A percentile compares a stretch with the other conserved stretches of the same genome.
Evolutionary conservation across 1,284 basidiomycete genomes (phyloP).

Genomic region (Naganishia sp.): DNA sequence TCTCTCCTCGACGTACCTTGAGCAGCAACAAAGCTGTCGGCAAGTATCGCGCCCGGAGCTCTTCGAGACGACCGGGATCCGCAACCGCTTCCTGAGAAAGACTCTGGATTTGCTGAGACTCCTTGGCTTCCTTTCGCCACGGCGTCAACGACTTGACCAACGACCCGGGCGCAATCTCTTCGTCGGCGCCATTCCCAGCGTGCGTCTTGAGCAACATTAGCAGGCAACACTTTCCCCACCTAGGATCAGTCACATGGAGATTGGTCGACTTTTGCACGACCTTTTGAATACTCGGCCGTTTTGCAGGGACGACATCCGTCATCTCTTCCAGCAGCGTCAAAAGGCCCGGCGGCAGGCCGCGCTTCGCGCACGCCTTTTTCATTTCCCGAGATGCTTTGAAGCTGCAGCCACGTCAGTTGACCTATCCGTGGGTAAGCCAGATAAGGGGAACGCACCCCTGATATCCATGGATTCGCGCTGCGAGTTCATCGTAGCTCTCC

Average conservation of each 20-base stretch:
- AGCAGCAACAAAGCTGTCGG: neutral
- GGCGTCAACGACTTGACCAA: too few relatives aligned
- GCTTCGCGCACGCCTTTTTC: conserved; percentile 62
- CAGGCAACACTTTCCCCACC: neutral
- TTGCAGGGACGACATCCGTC: conserved; percentile 62
- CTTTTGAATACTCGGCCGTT: conserved; percentile 70
- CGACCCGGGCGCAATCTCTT: too few relatives aligned
- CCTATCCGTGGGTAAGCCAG: neutral
- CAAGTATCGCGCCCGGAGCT: neutral
- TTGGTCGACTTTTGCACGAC: conserved; percentile 52
- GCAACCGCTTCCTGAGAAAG: neutral
- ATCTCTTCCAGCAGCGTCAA: conserved; percentile 71
- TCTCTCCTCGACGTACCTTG: neutral
- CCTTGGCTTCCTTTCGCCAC: too few relatives aligned
- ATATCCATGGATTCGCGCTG: conserved; percentile 73
- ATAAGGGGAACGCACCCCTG: conserved; percentile 60
- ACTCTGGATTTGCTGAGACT: too few relatives aligned
- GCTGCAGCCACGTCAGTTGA: conserved; percentile 44
- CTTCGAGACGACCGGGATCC: neutral
- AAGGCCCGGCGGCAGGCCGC: conserved; percentile 68
- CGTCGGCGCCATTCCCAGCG: too few relatives aligned
- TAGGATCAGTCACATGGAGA: neutral
- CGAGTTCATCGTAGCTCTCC: conserved; percentile 62
- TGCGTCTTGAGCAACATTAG: too few relatives aligned
- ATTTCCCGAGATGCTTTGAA: conserved; percentile 64